Evolutionary conservation across 371 early-diverging fungal genomes (phyloP), one percentile per base, ranked within the genome.

Genomic region (Blakeslea trispora): DNA sequence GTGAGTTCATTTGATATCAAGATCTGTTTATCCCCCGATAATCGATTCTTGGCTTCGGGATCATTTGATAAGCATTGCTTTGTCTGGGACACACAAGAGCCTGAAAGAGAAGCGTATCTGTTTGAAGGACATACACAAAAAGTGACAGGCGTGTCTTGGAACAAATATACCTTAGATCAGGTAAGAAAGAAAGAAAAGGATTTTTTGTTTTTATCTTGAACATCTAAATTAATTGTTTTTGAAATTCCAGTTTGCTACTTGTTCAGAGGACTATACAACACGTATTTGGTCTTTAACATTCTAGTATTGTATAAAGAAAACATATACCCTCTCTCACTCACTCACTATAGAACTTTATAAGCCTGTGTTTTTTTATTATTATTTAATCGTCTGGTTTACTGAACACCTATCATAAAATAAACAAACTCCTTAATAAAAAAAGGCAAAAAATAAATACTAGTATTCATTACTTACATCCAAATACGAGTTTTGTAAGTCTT

Each of bases 401-500:
- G 50, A 28, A 50, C 50, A 50, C 50, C 50, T 50, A 37, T 28
- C 7, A 28, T 28, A 28, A 28, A 7, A 28, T 5, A 28, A 28
- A 28, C 28, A 7, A 28, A 28, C 7, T 21, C 18, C 11, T n/a
- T n/a, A n/a, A n/a, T n/a, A n/a, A n/a, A n/a, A n/a, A n/a, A n/a
- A n/a, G n/a, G n/a, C n/a, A n/a, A 35, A 5, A 49, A 34, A 49
- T n/a, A 18, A 47, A 13, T 17, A 18, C 9, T 9, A n/a, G n/a
- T 7, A 28, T 28, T 7, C 7, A 28, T 28, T 41, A 9, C 43
- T 54, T 60, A 61, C 95, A 97, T 94, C 99, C 99, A 99, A 59
- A 99, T 98, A 45, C 99, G 89, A 7, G 96, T 97, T 77, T 99
- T 98, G 80, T 96, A 99, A 43, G 93, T 87, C 72, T 96, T 96